A percentile compares a stretch with the other conserved stretches of the same genome.
Conservation (phyloP, 768 basidiomycete genomes). For the Rhodocollybia butyracea region DNA sequence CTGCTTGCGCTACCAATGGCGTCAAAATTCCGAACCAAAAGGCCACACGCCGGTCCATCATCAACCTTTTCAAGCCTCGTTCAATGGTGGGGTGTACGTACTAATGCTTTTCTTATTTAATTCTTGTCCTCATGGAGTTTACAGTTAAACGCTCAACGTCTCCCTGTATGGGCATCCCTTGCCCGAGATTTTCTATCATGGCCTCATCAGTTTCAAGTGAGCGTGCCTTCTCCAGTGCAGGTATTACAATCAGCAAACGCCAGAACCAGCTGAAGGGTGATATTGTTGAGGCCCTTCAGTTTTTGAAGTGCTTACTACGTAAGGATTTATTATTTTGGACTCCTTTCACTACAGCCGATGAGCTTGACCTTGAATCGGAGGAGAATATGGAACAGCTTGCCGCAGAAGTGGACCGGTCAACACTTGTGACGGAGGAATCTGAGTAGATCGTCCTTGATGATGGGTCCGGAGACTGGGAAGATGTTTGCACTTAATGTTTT, state of each 20-base stretch:
- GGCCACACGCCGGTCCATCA: constrained; percentile 15
- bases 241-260: constrained; percentile 28
- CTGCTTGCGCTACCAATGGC: constrained; percentile 21
- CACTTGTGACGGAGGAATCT: too few relatives aligned
- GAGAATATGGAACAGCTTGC: too few relatives aligned
- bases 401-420: too few relatives aligned
- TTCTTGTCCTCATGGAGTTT: background rate
- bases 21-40: constrained; percentile 21
- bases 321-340: constrained; percentile 11
- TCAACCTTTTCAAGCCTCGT: constrained; percentile 21
- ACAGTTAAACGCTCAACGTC: constrained; percentile 21
- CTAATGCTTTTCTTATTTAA: background rate
- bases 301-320: constrained; percentile 14
- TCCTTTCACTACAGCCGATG: too few relatives aligned
- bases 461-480: too few relatives aligned
- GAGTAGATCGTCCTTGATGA: too few relatives aligned
- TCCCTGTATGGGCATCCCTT: constrained; percentile 32
- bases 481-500: too few relatives aligned
- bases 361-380: too few relatives aligned
- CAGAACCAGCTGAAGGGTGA: constrained; percentile 22
- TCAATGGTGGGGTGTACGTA: constrained; percentile 34
- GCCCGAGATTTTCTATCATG: constrained; percentile 36
- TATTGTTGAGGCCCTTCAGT: constrained; percentile 23
- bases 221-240: constrained; percentile 35
- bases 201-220: constrained; percentile 37